These are phyloP conservation scores for Remersonia thermophila DNA, from an alignment of 2,329 filamentous ascomycete genomes.

Conservation along the genomic window DNA sequence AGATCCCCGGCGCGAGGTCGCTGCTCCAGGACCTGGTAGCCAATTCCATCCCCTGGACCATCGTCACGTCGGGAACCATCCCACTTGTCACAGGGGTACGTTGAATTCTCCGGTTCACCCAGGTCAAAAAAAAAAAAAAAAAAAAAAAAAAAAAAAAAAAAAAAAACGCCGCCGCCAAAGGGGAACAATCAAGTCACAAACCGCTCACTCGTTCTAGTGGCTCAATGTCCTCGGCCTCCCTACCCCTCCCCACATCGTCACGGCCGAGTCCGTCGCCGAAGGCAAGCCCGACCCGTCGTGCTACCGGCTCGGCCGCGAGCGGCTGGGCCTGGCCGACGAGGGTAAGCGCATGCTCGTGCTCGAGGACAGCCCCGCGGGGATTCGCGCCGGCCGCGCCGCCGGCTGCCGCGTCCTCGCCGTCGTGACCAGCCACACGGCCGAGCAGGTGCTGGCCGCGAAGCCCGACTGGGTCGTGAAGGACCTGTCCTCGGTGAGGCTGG, in stretches of 20 bases:
- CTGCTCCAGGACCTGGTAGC: conserved; percentile 57
- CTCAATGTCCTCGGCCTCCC: conserved; percentile 54
- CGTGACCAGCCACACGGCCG: conserved; percentile 67
- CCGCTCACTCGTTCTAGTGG: conserved; percentile 35
- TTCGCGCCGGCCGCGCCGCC: conserved; percentile 70
- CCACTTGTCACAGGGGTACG: conserved; percentile 48
- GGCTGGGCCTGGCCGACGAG: conserved; percentile 39
- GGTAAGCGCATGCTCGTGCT: conserved; percentile 56
- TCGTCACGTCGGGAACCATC: conserved; percentile 64
- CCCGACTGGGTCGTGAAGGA: conserved; percentile 83
- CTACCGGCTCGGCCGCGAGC: conserved; percentile 55
- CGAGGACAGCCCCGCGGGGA: conserved; percentile 81
- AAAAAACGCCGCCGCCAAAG: too few relatives aligned
- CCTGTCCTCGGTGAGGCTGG: conserved; percentile 58
- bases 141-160: too few relatives aligned
- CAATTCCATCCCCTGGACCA: conserved; percentile 62
- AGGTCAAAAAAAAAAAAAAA: too few relatives aligned
- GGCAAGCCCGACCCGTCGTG: conserved; percentile 70
- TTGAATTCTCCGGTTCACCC: neutral
- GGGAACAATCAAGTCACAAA: neutral
- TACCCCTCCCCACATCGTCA: conserved; percentile 53
- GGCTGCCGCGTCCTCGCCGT: conserved; percentile 78
- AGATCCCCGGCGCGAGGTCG: conserved; percentile 70
- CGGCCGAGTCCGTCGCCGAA: conserved; percentile 61
- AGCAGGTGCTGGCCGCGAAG: conserved; percentile 59